A percentile compares a stretch with the other conserved stretches of the same genome.
Evolutionary conservation across 345 rosid species (phyloP).

Genomic region (Balakata baccata): DNA sequence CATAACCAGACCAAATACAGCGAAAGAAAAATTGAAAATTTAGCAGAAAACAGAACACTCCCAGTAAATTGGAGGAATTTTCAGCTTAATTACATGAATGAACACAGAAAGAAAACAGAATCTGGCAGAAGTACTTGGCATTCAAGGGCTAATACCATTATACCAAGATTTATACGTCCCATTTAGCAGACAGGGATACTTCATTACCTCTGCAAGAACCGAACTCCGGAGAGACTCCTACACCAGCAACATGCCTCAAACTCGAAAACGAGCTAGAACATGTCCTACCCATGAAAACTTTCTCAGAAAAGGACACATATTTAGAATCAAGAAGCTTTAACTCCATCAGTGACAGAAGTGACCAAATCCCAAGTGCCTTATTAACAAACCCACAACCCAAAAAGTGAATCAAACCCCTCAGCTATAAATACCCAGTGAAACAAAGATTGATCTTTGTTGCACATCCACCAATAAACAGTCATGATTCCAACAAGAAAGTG

Average conservation of each 20-base stretch:
- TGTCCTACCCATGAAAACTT: conserved; percentile 18
- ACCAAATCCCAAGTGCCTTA: conserved; percentile 12
- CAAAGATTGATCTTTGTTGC: not conserved
- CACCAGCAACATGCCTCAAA: conserved; percentile 28
- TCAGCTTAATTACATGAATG: not conserved
- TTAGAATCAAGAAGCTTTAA: conserved; percentile 29
- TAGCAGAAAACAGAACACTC: not conserved
- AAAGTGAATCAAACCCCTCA: conserved; percentile 2
- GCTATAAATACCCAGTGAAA: not conserved
- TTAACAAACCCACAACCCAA: conserved; percentile 1
- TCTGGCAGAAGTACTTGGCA: no score
- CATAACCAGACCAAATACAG: not conserved
- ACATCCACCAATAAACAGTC: conserved; percentile 15
- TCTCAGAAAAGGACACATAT: conserved; percentile 37
- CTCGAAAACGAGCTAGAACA: conserved; percentile 26
- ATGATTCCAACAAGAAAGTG: conserved; percentile 30
- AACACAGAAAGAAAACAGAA: no score
- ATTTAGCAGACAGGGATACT: no score
- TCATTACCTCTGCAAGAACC: conserved; percentile 39
- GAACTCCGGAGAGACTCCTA: conserved; percentile 33
- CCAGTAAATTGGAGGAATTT: not conserved
- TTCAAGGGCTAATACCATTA: no score
- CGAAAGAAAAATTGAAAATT: not conserved
- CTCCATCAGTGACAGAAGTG: conserved; percentile 40
- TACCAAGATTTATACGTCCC: no score